A percentile compares a stretch with the other conserved stretches of the same genome.
These are phyloP conservation scores for Lolium multiflorum DNA, from an alignment of 176 grass and related monocot species.

Conservation along the genomic window DNA sequence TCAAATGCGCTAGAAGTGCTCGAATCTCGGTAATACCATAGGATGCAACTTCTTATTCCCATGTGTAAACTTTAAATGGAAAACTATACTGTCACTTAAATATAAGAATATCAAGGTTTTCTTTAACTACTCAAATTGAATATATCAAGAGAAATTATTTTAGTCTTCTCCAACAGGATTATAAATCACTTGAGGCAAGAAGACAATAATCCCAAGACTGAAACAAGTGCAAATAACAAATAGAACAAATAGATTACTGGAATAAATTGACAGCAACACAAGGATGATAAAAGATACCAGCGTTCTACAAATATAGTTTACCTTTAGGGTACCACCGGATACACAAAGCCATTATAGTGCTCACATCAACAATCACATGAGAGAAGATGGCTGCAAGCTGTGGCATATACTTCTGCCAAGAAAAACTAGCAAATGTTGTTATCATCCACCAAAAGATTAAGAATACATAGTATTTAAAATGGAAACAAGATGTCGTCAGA, in stretches of 20 bases:
- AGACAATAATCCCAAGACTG: not conserved
- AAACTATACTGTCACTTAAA: not conserved
- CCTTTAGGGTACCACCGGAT: conserved; percentile 80
- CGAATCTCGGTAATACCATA: conserved; percentile 1
- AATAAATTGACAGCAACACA: conserved; percentile 1
- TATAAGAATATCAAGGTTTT: not conserved
- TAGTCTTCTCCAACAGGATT: not conserved
- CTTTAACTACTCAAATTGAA: not conserved
- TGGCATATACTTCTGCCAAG: conserved; percentile 84
- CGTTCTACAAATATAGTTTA: conserved; percentile 26
- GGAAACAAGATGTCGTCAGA: not conserved
- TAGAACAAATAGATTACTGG: not conserved
- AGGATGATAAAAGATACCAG: not conserved
- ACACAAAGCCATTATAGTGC: conserved; percentile 70
- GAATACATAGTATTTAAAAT: conserved; percentile 21
- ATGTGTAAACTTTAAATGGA: not conserved
- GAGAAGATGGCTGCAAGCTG: conserved; percentile 62
- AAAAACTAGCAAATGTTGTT: conserved; percentile 36
- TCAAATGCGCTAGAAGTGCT: conserved; percentile 7
- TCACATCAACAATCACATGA: conserved; percentile 81
- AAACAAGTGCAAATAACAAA: conserved; percentile 15
- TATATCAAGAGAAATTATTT: not conserved
- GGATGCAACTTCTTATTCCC: not conserved
- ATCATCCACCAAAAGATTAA: conserved; percentile 42
- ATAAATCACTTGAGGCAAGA: not conserved